Conservation (phyloP, 495 filamentous ascomycete species). For the Trichodelitschia bisporula region DNA sequence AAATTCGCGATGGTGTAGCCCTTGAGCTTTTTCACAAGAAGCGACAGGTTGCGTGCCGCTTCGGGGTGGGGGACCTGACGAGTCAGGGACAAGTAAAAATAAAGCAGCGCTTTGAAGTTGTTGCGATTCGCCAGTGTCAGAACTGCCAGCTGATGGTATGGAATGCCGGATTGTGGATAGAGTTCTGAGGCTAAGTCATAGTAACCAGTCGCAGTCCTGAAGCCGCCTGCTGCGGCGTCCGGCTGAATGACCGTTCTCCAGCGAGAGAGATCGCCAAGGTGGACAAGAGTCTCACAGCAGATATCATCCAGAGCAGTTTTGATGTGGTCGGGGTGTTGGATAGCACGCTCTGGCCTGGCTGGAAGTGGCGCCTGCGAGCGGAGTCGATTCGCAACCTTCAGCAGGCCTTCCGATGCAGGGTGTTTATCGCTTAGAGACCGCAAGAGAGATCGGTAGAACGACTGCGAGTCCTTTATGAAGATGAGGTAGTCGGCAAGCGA, state of each 20-base stretch:
- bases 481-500: too few relatives aligned
- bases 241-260: slow-evolving; percentile 27
- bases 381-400: too few relatives aligned
- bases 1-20: slow-evolving; percentile 5
- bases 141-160: slow-evolving; percentile 75
- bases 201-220: slow-evolving; percentile 47
- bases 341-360: too few relatives aligned
- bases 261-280: slow-evolving; percentile 72
- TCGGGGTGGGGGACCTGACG: slow-evolving; percentile 46
- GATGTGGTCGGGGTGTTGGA: too few relatives aligned
- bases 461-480: too few relatives aligned
- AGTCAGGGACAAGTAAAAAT: slow-evolving; percentile 63
- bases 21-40: slow-evolving; percentile 52
- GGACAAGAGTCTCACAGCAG: too few relatives aligned
- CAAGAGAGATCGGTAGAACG: too few relatives aligned
- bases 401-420: too few relatives aligned
- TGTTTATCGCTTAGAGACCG: too few relatives aligned
- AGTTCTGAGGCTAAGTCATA: slow-evolving; percentile 63
- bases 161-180: slow-evolving; percentile 50
- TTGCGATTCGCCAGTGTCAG: slow-evolving; percentile 51
- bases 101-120: slow-evolving; percentile 63
- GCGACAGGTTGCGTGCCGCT: slow-evolving; percentile 49
- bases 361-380: too few relatives aligned
- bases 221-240: too few relatives aligned
- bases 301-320: too few relatives aligned